Evolutionary conservation across 352 stramenopile genomes (phyloP).

Genomic region (Globisporangium cederbergense): DNA sequence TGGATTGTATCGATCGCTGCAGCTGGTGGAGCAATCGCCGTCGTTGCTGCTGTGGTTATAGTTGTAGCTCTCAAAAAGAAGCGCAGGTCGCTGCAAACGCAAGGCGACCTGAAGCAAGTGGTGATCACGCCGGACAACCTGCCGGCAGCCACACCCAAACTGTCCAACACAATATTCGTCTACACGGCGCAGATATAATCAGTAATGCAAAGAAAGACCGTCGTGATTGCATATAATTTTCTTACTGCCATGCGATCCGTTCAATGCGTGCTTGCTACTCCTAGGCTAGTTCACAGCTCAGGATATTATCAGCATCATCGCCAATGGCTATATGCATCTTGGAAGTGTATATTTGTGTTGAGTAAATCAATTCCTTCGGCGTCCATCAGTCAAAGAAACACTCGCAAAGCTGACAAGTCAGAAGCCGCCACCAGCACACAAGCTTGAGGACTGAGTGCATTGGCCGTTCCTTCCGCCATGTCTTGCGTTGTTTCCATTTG

Average conservation of each 20-base stretch:
- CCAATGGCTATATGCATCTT: constrained; percentile 8
- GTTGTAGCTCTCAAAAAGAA: constrained; percentile 21
- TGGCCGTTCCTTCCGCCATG: neutral
- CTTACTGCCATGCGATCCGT: neutral
- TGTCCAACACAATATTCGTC: constrained; percentile 39
- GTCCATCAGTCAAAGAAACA: neutral
- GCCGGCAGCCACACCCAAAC: constrained; percentile 20
- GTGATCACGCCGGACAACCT: constrained; percentile 38
- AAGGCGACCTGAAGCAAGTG: constrained; percentile 31
- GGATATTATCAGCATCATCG: neutral
- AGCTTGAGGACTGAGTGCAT: constrained; percentile 41
- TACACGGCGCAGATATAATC: constrained; percentile 60
- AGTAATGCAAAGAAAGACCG: constrained; percentile 42
- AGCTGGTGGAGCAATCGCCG: constrained; percentile 16
- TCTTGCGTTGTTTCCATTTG: neutral
- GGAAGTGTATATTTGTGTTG: neutral
- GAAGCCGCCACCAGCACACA: constrained; percentile 29
- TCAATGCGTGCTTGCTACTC: too few relatives aligned
- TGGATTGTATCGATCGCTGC: constrained; percentile 23
- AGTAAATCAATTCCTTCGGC: neutral
- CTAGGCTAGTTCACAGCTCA: neutral
- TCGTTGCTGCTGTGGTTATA: constrained; percentile 18
- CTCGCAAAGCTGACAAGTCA: neutral
- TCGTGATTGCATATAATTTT: neutral
- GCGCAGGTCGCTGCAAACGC: neutral